Evolutionary conservation across 148 eudicot genomes (phyloP), one percentile per base, ranked within the genome.

Genomic region (Silene conica): DNA sequence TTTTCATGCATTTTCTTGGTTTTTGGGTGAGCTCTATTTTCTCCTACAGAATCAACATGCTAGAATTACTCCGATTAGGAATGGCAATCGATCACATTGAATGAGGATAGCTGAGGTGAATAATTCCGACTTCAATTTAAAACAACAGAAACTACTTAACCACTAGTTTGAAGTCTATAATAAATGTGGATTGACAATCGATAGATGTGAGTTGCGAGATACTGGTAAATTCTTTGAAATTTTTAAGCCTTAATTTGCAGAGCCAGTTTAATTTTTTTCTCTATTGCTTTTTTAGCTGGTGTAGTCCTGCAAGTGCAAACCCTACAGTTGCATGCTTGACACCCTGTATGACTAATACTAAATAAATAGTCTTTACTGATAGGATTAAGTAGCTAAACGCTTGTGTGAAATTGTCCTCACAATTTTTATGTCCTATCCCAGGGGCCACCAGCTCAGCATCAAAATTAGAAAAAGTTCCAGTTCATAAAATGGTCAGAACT

Each of bases 401-500:
- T 52, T 57, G 54, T 15, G 31, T 70, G 46, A 45, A 2, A 26
- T 58, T 65, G 19, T 45, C 45, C 19, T 41, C 52, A 60, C 57
- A 11, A 19, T 48, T 48, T 57, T 56, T 43, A 63, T 71, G 25
- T 46, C 15, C 65, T 72, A 25, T 68, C 59, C 23, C 60, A 76
- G 76, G 73, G 66, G 31, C 70, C 43, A 43, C 72, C 23, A 55
- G 61, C 78, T 41, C 78, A 81, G 89, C 82, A 45, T 69, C 76
- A 70, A 85, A 88, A 79, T 80, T 84, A 3, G 88, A 84, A 67
- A 95, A 84, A 76, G 88, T 89, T 63, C 92, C 93, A 21, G 87
- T 88, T 72, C 75, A 87, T 57, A 89, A 86, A 80, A 84, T 90
- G 87, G 97, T 95, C 64, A 86, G 99, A 73, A 95, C 96, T 70